Base-by-base conservation (phyloP, 2,329 filamentous ascomycete genomes). In the Chrysoporthe austroafricana region DNA sequence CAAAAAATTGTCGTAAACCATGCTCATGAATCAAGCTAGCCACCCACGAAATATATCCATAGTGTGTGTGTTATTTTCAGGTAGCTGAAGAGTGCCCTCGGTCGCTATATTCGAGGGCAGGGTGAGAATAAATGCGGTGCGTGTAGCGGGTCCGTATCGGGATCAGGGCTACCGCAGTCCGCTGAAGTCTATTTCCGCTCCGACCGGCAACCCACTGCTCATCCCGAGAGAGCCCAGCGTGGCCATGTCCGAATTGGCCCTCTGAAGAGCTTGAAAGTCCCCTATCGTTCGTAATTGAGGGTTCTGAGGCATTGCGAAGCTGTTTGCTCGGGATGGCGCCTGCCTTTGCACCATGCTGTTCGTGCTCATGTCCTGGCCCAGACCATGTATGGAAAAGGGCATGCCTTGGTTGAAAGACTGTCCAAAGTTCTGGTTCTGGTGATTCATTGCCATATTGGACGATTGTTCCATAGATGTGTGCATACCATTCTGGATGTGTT, bases 221-320 rank as follows among this genome's bases (percentile, higher is more conserved):
- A 82, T 75, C 6, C 76, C 76, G 11, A 81, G 68, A 1, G 76
- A 66, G 50, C 73, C 75, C 71, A 81, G 76, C 1, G 76, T 60
- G 14, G 74, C 76, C 34, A 77, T 77, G 54, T 84, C 82, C 0
- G 80, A 77, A 63, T 79, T 81, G 13, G 79, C 78, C 50, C 83
- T 77, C 66, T 85, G 84, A 2, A 86, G 72, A 1, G 80, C 79
- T 36, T 86, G 84, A 62, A 85, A 86, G 62, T 85, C 83, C 3
- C 79, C 81, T 0, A 84, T 79, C 1, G 82, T 82, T 59, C 80
- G 78, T 66, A 83, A 75, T 21, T 79, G 78, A 34, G 78, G 79
- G 4, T 76, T 73, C 18, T 62, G 66, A 21, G 76, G 71, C 62
- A 82, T 76, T 46, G 78, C 76, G 54, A 80, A 83, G 62, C 79